Base-by-base conservation (phyloP, 805 yeast genomes). In the Ogataea nitratoaversa region DNA sequence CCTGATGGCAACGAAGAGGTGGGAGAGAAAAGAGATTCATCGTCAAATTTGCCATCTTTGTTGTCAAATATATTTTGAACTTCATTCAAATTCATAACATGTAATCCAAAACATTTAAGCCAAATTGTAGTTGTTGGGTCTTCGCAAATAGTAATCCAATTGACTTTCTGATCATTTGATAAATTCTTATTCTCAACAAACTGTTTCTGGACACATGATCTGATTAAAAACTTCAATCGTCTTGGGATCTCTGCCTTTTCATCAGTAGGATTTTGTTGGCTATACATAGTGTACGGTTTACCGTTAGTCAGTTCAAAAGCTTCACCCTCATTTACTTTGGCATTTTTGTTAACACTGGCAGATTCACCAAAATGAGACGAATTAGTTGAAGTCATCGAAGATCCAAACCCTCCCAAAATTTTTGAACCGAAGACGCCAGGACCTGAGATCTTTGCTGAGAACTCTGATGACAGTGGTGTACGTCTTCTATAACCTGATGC, bases 71-170 rank as follows among this genome's bases (percentile, higher is more conserved):
- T 34, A 1, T 63, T 59, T 44, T 76, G 79, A 1, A 78, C 78
- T 48, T 76, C 76, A 41, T 70, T 69, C 42, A 79, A 60, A 49
- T 71, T 65, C 59, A 78, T 47, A 48, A 79, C 70, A 35, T 68
- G 66, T 49, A 83, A 56, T n/a, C 79, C 72, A 51, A 67, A 70
- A 57, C 84, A 63, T 44, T 62, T 58, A 35, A 75, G 65, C 87
- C 85, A 72, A 32, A 72, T 67, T 41, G 64, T 62, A 13, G 79
- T 70, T 3, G 70, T 65, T 2, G 69, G 53, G 49, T 81, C 86
- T 54, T 83, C 91, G 5, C 86, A 73, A 5, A 82, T 68, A 19
- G 82, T 58, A 19, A 66, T 63, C 89, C 89, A 83, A 16, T 52
- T 46, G 30, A 46, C 44, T 22, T 38, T 52, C 8, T 60, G 60